Base-by-base conservation (phyloP, 441 rosid genomes). In the Bruguiera hainesii region DNA sequence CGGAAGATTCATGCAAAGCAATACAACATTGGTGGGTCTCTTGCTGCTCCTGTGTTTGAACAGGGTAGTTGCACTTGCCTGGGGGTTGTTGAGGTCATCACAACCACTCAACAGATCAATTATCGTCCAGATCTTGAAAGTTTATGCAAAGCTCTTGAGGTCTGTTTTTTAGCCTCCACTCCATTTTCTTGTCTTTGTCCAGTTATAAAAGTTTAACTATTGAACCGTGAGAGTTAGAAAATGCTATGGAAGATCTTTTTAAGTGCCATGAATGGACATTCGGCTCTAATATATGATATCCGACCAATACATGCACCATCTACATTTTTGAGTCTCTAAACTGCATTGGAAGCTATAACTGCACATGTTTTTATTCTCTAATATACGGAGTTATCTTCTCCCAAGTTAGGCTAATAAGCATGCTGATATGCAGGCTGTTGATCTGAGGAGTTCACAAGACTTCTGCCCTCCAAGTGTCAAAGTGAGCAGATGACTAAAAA, bases 141-240 rank as follows among this genome's bases (percentile, higher is more conserved):
- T 66, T 76, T 94, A 70, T 81, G 99, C 87, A 84, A 82, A 79
- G 99, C 94, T 76, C 96, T 94, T 23, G 89, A 89, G 99, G 98
- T 93, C 67, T 65, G 64, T 65, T 63, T 53, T 72, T 50, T 28
- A 19, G 20, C 50, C 49, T 57, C 20, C 67, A 60, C 63, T 65
- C 72, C 77, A 58, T 67, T 64, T 63, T 50, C 39, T 33, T 67
- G 20, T 57, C 57, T 26, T 72, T 73, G 56, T 60, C 56, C 30
- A 3, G 16, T 42, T 64, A 18, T 6, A 51, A 25, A 33, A n/a
- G 52, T 61, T 37, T 13, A 42, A 42, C 48, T 13, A 42, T 42
- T 42, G 48, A 42, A 42, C 13, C 0, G 48, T 0, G 18, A 42
- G 48, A 42, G 48, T 42, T 42, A 10, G 10, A 10, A 10, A 42